These are phyloP conservation scores for Coemansia sp. DNA, from an alignment of 192 early-diverging fungal genomes.

Conservation along the genomic window DNA sequence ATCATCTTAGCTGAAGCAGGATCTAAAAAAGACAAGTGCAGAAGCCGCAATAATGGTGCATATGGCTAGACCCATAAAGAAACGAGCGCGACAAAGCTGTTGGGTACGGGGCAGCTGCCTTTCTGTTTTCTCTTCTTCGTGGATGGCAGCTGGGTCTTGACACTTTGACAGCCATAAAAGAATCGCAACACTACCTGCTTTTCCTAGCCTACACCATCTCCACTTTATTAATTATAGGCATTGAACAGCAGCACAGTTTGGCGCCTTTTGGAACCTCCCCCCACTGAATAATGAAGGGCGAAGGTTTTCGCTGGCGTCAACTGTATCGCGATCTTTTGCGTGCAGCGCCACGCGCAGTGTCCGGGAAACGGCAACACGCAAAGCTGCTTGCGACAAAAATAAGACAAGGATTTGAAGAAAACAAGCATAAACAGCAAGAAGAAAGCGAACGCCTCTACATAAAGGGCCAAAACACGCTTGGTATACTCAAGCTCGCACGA, in stretches of 20 bases:
- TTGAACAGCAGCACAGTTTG: background rate
- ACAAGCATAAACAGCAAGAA: background rate
- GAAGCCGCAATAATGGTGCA: background rate
- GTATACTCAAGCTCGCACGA: conserved; percentile 50
- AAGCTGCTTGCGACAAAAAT: conserved; percentile 19
- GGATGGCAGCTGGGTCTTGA: too few relatives aligned
- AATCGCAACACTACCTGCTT: too few relatives aligned
- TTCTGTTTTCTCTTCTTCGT: too few relatives aligned
- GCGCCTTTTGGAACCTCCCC: background rate
- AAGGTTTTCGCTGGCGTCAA: conserved; percentile 22
- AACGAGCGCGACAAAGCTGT: too few relatives aligned
- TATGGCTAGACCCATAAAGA: background rate
- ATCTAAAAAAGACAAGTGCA: too few relatives aligned
- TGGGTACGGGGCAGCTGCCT: too few relatives aligned
- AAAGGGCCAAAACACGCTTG: conserved; percentile 46
- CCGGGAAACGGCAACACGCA: conserved; percentile 13
- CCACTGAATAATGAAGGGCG: conserved; percentile 2
- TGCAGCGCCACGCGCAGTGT: conserved; percentile 33
- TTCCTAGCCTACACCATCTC: background rate
- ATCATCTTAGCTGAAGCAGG: background rate
- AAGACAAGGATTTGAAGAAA: conserved; percentile 40
- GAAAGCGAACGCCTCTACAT: conserved; percentile 18
- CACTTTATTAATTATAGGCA: too few relatives aligned
- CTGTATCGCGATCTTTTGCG: conserved; percentile 41
- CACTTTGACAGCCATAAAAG: too few relatives aligned